Percentiles rank a stretch among this genome's conserved stretches.
Evolutionary conservation across 2,329 filamentous ascomycete genomes (phyloP).

Genomic region (Purpureocillium takamizusanense): DNA sequence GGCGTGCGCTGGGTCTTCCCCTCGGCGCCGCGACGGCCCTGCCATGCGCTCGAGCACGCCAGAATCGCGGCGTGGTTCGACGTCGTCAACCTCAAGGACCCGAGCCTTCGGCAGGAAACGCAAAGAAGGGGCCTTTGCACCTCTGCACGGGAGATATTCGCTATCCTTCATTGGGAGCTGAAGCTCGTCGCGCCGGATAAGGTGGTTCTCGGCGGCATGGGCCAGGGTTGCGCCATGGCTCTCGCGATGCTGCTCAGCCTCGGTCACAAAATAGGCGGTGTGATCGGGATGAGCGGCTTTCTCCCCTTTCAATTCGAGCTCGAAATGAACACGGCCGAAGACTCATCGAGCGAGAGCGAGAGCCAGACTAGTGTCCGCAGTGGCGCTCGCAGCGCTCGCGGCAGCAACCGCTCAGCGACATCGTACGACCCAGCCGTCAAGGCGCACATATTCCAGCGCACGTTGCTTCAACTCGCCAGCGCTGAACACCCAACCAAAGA

Average conservation of each 20-base stretch:
- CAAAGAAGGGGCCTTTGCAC: slow-evolving; percentile 36
- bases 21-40: slow-evolving; percentile 33
- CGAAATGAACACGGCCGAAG: slow-evolving; percentile 12
- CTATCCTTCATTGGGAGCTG: slow-evolving; percentile 24
- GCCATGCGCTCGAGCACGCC: slow-evolving; percentile 30
- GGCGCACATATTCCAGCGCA: slow-evolving; percentile 19
- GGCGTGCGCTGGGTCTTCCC: slow-evolving; percentile 41
- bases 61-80: slow-evolving; percentile 44
- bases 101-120: slow-evolving; percentile 26
- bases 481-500: slow-evolving; percentile 6
- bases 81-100: slow-evolving; percentile 29
- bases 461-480: slow-evolving; percentile 17
- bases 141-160: slow-evolving; percentile 24
- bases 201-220: slow-evolving; percentile 41
- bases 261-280: slow-evolving; percentile 27
- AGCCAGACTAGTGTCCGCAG: slow-evolving; percentile 5
- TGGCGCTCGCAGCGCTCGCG: slow-evolving; percentile 14
- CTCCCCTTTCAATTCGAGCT: slow-evolving; percentile 30
- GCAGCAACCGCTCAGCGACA: slow-evolving; percentile 2
- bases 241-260: slow-evolving; percentile 31
- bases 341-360: neutral
- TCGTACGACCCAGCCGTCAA: slow-evolving; percentile 8
- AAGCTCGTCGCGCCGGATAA: slow-evolving; percentile 20
- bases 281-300: slow-evolving; percentile 38
- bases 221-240: slow-evolving; percentile 41